These are phyloP conservation scores for Syncephalis fuscata DNA, from an alignment of 371 early-diverging fungal genomes.

Conservation along the genomic window DNA sequence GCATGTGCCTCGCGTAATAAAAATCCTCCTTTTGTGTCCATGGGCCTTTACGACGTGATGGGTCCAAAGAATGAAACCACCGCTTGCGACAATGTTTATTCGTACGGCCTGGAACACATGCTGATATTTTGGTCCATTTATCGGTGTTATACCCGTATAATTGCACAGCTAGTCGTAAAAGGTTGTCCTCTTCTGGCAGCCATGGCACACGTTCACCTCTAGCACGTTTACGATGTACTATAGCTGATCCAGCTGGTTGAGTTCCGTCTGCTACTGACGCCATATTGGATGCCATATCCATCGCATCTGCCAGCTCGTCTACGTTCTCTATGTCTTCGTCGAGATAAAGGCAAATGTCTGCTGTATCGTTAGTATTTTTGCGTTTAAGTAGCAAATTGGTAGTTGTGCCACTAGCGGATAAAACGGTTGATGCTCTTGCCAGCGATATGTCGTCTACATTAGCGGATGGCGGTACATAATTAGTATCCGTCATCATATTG, in stretches of 20 bases:
- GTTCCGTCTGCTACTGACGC: too few species aligned
- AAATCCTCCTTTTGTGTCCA: conserved; percentile 67
- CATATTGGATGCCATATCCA: too few species aligned
- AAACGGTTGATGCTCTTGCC: too few species aligned
- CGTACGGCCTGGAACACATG: conserved; percentile 60
- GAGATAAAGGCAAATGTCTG: too few species aligned
- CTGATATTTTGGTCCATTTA: conserved; percentile 67
- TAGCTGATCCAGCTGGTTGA: background rate
- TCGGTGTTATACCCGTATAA: conserved; percentile 62
- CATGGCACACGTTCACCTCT: conserved; percentile 14
- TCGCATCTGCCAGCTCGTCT: too few species aligned
- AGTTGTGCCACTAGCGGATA: too few species aligned
- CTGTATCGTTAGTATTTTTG: too few species aligned
- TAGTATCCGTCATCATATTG: too few species aligned
- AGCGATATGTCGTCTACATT: too few species aligned
- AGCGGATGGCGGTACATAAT: too few species aligned
- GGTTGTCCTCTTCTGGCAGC: conserved; percentile 59
- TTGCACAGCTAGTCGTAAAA: conserved; percentile 47
- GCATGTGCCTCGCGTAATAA: conserved; percentile 45
- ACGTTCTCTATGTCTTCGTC: too few species aligned
- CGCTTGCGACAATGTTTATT: conserved; percentile 68
- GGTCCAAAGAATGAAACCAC: conserved; percentile 71
- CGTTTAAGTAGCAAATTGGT: too few species aligned
- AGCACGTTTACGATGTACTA: background rate
- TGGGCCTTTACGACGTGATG: conserved; percentile 51